Conservation (phyloP, 129 eudicot genomes). For the Centaurea solstitialis region DNA sequence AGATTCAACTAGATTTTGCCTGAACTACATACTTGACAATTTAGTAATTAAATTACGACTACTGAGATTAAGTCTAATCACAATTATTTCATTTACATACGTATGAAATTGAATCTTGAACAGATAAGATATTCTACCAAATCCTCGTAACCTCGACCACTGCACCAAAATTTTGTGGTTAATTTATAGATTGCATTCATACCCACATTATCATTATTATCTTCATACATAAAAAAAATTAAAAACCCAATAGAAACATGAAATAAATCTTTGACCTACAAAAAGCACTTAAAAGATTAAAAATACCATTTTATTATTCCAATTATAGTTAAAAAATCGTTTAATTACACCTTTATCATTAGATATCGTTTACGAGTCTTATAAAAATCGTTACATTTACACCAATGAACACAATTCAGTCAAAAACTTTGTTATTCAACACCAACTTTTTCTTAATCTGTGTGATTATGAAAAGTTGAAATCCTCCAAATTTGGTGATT, state of each 20-base stretch:
- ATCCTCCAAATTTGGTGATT: slow-evolving; percentile 1
- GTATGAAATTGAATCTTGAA: too few relatives aligned
- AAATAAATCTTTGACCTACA: background rate
- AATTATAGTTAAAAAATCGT: background rate
- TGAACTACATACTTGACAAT: too few relatives aligned
- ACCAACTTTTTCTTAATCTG: background rate
- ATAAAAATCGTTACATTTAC: background rate
- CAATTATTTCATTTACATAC: too few relatives aligned
- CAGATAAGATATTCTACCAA: too few relatives aligned
- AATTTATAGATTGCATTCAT: too few relatives aligned
- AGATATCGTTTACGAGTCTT: background rate
- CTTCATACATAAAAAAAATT: too few relatives aligned
- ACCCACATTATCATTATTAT: too few relatives aligned
- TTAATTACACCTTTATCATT: background rate
- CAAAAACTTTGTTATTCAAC: background rate
- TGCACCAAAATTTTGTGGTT: too few relatives aligned
- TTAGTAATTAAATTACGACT: too few relatives aligned
- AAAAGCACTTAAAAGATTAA: background rate
- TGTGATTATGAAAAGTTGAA: slow-evolving; percentile 21
- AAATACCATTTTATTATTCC: background rate
- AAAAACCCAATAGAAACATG: background rate
- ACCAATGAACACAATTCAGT: background rate
- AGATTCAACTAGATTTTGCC: too few relatives aligned
- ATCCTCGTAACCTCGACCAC: too few relatives aligned
- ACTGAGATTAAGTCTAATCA: too few relatives aligned